Evolutionary conservation across 257 asterid species (phyloP), one percentile per base, ranked within the genome.

Genomic region (Prunella vulgaris): DNA sequence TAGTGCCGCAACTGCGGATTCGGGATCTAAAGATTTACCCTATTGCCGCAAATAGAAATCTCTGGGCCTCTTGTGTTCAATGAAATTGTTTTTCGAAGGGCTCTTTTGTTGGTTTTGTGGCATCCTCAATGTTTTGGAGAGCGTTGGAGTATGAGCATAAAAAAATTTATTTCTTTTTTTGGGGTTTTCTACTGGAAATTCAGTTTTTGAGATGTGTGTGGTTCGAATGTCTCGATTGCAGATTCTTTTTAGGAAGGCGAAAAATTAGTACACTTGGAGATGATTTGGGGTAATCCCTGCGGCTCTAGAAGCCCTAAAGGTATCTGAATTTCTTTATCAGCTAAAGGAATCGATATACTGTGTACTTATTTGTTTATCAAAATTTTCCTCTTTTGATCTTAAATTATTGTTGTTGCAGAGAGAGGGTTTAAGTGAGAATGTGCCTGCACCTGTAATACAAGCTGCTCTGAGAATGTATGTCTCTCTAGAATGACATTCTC

Each of bases 21-120:
- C 90, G 76, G 90, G 90, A 85, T 82, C 93, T 71, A 80, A 71
- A 59, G 89, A 82, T 5, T 60, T 68, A 1, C 83, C 90, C n/a
- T 94, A 94, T 24, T 90, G 96, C 83, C 90, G 99, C 0, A 91
- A 94, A 64, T 96, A 94, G 84, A 94, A 94, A 74, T 93, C 98
- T 0, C 88, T 93, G 9, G 98, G 98, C 17, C 95, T 93, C 13
- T 61, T 93, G 8, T 94, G 99, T 82, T 86, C 99, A 71, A 93
- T 90, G 97, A 90, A 79, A 14, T 78, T 59, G 2, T 62, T 38
- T 53, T 30, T 27, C 5, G 5, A 5, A 52, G 68, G 49, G 38
- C n/a, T 21, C 33, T 0, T 17, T 8, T 44, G 37, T 25, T 48
- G 10, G 1, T 60, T 14, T 40, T 24, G 0, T 44, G 18, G 38